Evolutionary conservation across 192 early-diverging fungal genomes (phyloP).

Genomic region (Backusella liffmaniae): DNA sequence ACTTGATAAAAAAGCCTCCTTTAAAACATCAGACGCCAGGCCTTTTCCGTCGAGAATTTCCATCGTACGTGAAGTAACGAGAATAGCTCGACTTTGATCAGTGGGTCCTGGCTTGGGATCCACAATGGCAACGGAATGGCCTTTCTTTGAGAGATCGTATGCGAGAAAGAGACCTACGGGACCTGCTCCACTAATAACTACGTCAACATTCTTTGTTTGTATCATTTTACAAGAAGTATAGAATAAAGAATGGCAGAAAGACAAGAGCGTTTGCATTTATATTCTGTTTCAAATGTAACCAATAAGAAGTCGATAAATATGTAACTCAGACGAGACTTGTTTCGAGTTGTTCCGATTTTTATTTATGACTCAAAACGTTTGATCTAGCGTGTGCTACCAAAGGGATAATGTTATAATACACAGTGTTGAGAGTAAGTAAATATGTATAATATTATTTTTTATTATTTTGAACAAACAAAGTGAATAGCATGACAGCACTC

Average conservation of each 20-base stretch:
- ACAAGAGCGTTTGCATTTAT: neutral
- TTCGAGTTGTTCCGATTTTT: neutral
- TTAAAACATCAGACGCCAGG: neutral
- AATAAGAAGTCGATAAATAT: neutral
- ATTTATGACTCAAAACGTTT: neutral
- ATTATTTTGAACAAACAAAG: neutral
- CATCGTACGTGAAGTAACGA: constrained; percentile 18
- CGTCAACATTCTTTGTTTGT: constrained; percentile 5
- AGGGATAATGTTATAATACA: neutral
- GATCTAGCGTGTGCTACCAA: neutral
- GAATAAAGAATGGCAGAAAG: neutral
- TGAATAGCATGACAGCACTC: neutral
- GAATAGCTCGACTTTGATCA: constrained; percentile 23
- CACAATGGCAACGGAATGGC: constrained; percentile 16
- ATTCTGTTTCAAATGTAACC: neutral
- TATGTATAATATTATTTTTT: too few species aligned
- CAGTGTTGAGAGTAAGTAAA: neutral
- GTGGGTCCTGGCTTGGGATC: constrained; percentile 8
- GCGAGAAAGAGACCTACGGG: constrained; percentile 25
- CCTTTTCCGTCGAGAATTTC: constrained; percentile 18
- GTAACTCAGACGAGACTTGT: neutral
- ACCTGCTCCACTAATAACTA: constrained; percentile 30
- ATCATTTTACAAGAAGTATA: neutral
- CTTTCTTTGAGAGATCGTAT: constrained; percentile 13
- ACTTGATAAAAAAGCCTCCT: neutral